These are phyloP conservation scores for Handroanthus guayacan DNA, from an alignment of 257 asterid species.

Conservation along the genomic window DNA sequence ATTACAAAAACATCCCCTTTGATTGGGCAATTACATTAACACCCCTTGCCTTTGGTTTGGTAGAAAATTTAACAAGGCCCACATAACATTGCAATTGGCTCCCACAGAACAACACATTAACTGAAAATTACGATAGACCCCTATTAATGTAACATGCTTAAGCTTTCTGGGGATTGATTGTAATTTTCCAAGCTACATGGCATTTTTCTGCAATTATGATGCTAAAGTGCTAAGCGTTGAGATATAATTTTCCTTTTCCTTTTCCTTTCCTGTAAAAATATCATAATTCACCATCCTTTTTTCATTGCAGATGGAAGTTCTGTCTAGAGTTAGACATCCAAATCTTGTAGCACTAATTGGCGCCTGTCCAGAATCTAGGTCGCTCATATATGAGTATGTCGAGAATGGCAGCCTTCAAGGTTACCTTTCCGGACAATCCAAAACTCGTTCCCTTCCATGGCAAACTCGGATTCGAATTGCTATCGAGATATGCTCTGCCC, in stretches of 20 bases:
- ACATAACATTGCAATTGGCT: no score
- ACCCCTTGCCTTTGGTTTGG: no score
- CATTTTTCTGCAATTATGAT: background rate
- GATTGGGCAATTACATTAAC: no score
- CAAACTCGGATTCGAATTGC: constrained; percentile 79
- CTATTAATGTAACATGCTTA: no score
- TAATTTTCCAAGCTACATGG: no score
- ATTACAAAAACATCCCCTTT: no score
- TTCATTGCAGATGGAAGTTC: constrained; percentile 60
- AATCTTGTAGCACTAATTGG: constrained; percentile 79
- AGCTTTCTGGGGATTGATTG: no score
- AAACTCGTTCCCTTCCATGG: constrained; percentile 71
- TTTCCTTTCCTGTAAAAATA: constrained; percentile 13
- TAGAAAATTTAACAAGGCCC: no score
- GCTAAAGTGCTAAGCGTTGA: background rate
- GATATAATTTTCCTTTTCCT: constrained; percentile 22
- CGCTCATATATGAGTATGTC: constrained; percentile 85
- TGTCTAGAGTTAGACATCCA: constrained; percentile 92
- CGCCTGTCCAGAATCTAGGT: constrained; percentile 83
- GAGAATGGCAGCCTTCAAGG: constrained; percentile 84
- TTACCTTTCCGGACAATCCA: constrained; percentile 56
- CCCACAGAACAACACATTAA: no score
- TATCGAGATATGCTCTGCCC: constrained; percentile 69
- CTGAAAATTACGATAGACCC: no score
- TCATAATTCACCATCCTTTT: constrained; percentile 32